These are phyloP conservation scores for Platanthera guangdongensis DNA, from an alignment of 106 monocot species.

Conservation along the genomic window DNA sequence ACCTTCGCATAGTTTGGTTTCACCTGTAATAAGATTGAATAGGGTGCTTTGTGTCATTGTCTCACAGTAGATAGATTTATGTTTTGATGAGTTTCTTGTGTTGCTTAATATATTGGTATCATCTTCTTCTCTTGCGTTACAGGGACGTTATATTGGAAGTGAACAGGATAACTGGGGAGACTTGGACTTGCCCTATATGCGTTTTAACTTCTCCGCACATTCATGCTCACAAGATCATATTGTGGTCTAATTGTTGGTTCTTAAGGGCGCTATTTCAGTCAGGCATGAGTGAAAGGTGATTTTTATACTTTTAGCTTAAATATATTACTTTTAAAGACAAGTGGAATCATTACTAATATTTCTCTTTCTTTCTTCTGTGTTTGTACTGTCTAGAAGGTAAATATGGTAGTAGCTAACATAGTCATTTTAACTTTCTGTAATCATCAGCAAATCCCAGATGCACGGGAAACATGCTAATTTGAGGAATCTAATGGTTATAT, in stretches of 20 bases:
- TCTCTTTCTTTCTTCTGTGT: background rate
- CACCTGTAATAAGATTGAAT: background rate
- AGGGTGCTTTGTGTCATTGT: background rate
- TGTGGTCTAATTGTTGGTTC: conserved; percentile 50
- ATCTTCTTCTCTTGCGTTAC: conserved; percentile 8
- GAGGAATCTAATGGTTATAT: background rate
- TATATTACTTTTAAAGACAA: background rate
- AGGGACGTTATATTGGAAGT: conserved; percentile 82
- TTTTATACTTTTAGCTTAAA: background rate
- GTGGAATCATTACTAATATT: background rate
- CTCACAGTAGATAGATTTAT: background rate
- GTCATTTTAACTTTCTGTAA: background rate
- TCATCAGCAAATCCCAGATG: background rate
- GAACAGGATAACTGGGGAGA: conserved; percentile 16
- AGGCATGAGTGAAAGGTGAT: conserved; percentile 90
- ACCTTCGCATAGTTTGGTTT: background rate
- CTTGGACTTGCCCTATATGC: conserved; percentile 43
- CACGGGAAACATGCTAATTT: conserved; percentile 3
- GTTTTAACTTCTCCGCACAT: conserved; percentile 37
- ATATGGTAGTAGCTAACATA: background rate
- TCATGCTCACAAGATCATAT: conserved; percentile 75
- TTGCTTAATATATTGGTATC: conserved; percentile 1
- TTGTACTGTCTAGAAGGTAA: background rate
- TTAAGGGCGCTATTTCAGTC: conserved; percentile 62
- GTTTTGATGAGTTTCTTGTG: background rate